Conservation (phyloP, 345 rosid genomes). For the Gossypium ekmanianum region DNA sequence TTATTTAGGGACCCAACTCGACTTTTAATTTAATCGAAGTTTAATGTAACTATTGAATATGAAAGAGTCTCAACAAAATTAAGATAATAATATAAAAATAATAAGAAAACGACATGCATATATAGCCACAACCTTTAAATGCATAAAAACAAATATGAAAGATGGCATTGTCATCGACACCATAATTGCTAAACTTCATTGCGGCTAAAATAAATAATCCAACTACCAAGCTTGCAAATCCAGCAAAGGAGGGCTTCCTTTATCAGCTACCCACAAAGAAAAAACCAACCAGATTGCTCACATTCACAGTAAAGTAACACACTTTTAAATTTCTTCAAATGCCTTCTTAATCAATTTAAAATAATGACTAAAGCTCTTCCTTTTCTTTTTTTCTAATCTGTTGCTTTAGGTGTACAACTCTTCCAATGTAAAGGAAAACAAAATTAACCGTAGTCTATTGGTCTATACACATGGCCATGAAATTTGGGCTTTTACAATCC, state of each 20-base stretch:
- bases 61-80: no score
- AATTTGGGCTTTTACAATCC: conserved; percentile 25
- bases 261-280: conserved; percentile 1
- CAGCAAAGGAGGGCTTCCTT: conserved; percentile 36
- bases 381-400: conserved; percentile 19
- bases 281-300: conserved; percentile 27
- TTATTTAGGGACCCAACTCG: no score
- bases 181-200: conserved; percentile 8
- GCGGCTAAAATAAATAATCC: conserved; percentile 16
- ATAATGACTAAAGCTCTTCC: conserved; percentile 7
- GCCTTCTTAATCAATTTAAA: conserved; percentile 5
- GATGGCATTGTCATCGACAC: neutral
- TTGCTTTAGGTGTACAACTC: conserved; percentile 16
- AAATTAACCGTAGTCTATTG: neutral
- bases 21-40: no score
- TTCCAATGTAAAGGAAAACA: neutral
- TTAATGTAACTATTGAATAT: no score
- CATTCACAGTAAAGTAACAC: conserved; percentile 31
- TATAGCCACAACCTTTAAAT: no score
- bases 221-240: conserved; percentile 36
- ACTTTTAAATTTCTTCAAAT: conserved; percentile 4
- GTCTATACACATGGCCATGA: conserved; percentile 28
- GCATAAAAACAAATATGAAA: conserved; percentile 1
- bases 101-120: no score
- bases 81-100: no score